Conservation (phyloP, 202 grass and related monocot genomes). For the Elaeis oleifera region DNA sequence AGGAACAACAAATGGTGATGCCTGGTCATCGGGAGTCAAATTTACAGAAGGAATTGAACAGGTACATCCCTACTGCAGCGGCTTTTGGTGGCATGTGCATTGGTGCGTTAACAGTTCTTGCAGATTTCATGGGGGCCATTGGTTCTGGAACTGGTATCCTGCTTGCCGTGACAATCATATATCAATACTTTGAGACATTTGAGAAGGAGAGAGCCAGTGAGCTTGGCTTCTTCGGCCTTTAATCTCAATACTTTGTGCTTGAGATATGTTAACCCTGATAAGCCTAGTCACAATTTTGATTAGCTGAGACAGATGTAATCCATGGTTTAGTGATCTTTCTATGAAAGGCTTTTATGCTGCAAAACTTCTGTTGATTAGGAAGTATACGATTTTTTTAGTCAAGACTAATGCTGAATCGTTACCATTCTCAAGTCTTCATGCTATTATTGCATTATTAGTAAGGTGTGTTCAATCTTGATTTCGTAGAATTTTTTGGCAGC, state of each 20-base stretch:
- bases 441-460: too few relatives aligned
- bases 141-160: constrained; percentile 18
- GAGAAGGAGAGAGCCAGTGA: constrained; percentile 18
- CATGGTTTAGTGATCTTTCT: too few relatives aligned
- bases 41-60: constrained; percentile 14
- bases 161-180: constrained; percentile 16
- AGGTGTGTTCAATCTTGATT: too few relatives aligned
- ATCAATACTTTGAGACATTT: constrained; percentile 17
- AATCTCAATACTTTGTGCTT: neutral
- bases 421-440: too few relatives aligned
- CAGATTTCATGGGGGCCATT: constrained; percentile 18
- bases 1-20: constrained; percentile 24
- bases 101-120: constrained; percentile 13
- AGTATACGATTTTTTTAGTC: too few relatives aligned
- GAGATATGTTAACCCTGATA: too few relatives aligned
- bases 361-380: too few relatives aligned
- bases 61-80: constrained; percentile 12
- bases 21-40: constrained; percentile 13
- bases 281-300: too few relatives aligned
- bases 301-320: too few relatives aligned
- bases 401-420: too few relatives aligned
- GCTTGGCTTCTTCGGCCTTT: constrained; percentile 18
- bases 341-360: too few relatives aligned
- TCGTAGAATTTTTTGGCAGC: too few relatives aligned
- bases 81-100: constrained; percentile 18